phyloP scores from a whole-genome alignment of 345 rosid species.

The Excoecaria agallocha region DNA sequence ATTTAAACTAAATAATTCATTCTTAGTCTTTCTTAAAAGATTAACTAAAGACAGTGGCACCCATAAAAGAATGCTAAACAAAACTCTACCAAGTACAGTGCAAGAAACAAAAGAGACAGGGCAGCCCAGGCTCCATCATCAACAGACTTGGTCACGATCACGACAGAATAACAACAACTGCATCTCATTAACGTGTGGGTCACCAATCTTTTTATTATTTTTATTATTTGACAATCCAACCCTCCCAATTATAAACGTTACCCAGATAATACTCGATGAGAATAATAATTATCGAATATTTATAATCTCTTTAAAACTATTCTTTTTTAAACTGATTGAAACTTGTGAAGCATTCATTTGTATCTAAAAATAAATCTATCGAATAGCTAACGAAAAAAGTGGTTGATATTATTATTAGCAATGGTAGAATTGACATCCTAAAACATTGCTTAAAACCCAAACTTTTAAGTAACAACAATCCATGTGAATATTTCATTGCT shows the following conservation, averaged over 20 bases:
- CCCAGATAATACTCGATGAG: background rate
- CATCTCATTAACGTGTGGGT: constrained; percentile 16
- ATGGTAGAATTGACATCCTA: no score
- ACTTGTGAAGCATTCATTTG: no score
- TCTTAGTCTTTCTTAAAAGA: background rate
- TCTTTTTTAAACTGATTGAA: no score
- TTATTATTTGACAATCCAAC: no score
- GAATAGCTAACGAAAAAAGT: no score
- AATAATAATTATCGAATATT: background rate
- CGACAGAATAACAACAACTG: constrained; percentile 1
- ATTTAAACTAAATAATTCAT: no score
- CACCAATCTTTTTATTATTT: background rate
- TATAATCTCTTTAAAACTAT: no score
- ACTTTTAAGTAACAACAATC: background rate
- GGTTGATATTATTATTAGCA: no score
- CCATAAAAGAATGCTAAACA: background rate
- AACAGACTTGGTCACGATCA: constrained; percentile 31
- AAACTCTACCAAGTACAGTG: background rate
- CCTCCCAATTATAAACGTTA: background rate
- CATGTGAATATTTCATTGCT: background rate
- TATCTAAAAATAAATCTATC: no score
- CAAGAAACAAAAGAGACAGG: constrained; percentile 22
- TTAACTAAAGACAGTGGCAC: background rate
- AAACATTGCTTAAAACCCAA: no score
- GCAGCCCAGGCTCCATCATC: constrained; percentile 7